These are phyloP conservation scores for Nannizziopsis arthrosporioides DNA, from an alignment of 2,329 filamentous ascomycete genomes.

Conservation along the genomic window DNA sequence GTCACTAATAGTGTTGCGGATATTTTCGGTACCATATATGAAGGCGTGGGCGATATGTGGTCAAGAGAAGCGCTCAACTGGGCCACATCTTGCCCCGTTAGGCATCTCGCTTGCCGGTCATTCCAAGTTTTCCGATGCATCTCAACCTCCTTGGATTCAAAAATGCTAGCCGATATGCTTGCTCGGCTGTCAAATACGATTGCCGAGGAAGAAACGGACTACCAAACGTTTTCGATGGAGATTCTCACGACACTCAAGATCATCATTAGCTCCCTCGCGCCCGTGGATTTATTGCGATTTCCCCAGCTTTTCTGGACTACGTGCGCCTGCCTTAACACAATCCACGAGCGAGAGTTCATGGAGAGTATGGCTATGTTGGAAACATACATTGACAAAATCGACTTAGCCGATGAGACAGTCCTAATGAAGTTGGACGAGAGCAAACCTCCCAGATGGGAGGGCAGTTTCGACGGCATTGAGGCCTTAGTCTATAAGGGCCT, in stretches of 20 bases:
- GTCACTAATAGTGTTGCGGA: slow-evolving; percentile 71
- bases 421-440: slow-evolving; percentile 62
- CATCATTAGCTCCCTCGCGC: slow-evolving; percentile 72
- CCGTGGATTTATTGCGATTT: slow-evolving; percentile 70
- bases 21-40: slow-evolving; percentile 74
- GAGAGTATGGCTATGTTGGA: slow-evolving; percentile 88
- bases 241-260: slow-evolving; percentile 89
- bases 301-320: slow-evolving; percentile 97
- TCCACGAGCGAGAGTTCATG: slow-evolving; percentile 88
- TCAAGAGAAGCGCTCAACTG: slow-evolving; percentile 79
- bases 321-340: slow-evolving; percentile 89
- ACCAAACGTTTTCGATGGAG: slow-evolving; percentile 95
- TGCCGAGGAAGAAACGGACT: slow-evolving; percentile 85
- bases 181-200: slow-evolving; percentile 92
- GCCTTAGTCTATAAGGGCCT: slow-evolving; percentile 82
- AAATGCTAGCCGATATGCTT: slow-evolving; percentile 95
- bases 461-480: slow-evolving; percentile 74
- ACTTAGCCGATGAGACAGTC: slow-evolving; percentile 59
- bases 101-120: slow-evolving; percentile 88
- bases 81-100: slow-evolving; percentile 92
- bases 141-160: slow-evolving; percentile 75
- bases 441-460: slow-evolving; percentile 79
- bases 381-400: slow-evolving; percentile 69
- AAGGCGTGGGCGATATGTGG: slow-evolving; percentile 83
- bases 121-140: slow-evolving; percentile 97